Evolutionary conservation across 2,329 filamentous ascomycete species (phyloP), one percentile per base, ranked within the genome.

Genomic region (Pestalotiopsis fici): DNA sequence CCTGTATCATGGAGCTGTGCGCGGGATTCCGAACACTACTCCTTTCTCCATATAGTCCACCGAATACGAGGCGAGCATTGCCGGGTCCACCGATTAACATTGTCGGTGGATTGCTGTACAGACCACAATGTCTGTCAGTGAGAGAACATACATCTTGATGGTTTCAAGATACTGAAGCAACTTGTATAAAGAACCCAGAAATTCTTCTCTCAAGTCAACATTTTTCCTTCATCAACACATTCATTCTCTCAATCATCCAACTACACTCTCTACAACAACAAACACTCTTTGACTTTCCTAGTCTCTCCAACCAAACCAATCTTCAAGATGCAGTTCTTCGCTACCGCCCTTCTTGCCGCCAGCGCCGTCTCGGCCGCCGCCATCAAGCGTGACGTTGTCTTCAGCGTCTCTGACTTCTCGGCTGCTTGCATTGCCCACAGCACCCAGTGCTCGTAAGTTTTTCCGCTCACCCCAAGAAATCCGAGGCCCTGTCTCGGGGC

Each of bases 371-470:
- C 74, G 27, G 68, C 69, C 64, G 67, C 69, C 50, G 37, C 31
- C 27, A 39, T 31, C 25, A 31, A 37, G n/a, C 25, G 31, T 23
- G 31, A 62, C 59, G 31, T 35, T 47, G 69, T 73, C 63, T 78
- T 74, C 66, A 61, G 70, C 13, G 73, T 78, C 63, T 71, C 73
- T 39, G 65, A 70, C 15, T 77, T 78, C 71, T 68, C 50, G 15
- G 76, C 76, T 43, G 68, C 69, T 59, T 78, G 76, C 69, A 68
- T 76, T 28, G 69, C 70, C 23, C 76, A 78, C 71, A 72, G 73
- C 69, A 70, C 69, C 21, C 68, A 71, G 54, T 77, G 75, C 57
- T 74, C 56, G 72, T 76, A 71, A 69, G 74, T 66, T 6, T 3
- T 11, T 23, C 9, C 31, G 13, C 27, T 37, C 5, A 9, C 37